Base-by-base conservation (phyloP, 2,329 filamentous ascomycete genomes). In the Phaeosphaeriaceae sp. region DNA sequence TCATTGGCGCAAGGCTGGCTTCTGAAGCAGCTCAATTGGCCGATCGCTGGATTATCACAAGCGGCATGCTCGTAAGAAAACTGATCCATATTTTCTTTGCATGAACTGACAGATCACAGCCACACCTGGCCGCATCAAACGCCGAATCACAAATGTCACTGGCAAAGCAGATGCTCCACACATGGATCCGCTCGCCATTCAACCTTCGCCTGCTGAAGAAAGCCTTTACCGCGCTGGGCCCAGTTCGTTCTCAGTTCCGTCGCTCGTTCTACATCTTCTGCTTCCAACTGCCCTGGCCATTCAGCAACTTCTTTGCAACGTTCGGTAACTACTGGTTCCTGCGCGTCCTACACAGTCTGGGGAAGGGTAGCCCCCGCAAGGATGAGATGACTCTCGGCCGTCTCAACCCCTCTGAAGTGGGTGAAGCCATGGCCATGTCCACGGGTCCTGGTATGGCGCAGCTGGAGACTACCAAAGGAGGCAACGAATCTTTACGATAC, bases 221-320 rank as follows among this genome's bases (percentile, higher is more conserved):
- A 44, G 81, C 81, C 1, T 57, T 79, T 13, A 68, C 68, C 10
- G 79, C 79, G 0, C 55, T 85, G n/a, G 69, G 66, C 17, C 84
- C 85, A 1, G 69, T 87, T 1, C 33, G 81, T n/a, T 71, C 71
- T 20, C 85, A 88, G 62, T 58, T 83, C 21, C 51, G 69, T 9
- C 75, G 80, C 53, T 86, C 84, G 1, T 81, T 82, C 57, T 88
- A 88, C 63, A 79, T 86, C 50, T 86, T 86, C 61, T 78, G 78
- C 15, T 83, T 87, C 72, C 79, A 82, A 44, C 73, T 87, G 2
- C 85, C 84, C 2, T 69, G 72, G 33, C 72, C 77, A 3, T 65
- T 85, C 15, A 78, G 82, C 49, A 74, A 68, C 48, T 79, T 76
- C 62, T 71, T 82, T 50, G 80, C 79, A n/a, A 76, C 69, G 0